Percentiles rank a stretch among this genome's conserved stretches.
These are phyloP conservation scores for Leccinellum luteum DNA, from an alignment of 768 basidiomycete genomes.

Conservation along the genomic window DNA sequence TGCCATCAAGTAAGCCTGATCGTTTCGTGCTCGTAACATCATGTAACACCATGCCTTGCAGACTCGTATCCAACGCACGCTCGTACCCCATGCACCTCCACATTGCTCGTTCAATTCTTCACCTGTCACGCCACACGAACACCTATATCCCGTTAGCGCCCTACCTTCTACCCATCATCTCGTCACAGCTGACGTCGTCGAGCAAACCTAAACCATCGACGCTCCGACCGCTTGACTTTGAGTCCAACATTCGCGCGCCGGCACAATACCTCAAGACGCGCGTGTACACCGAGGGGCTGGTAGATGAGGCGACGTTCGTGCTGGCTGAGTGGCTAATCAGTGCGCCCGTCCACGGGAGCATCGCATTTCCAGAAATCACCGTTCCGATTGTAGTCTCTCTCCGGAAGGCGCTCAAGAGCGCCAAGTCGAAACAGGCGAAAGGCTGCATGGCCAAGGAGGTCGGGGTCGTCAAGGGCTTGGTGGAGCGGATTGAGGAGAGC, in stretches of 20 bases:
- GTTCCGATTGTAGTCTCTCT: slow-evolving; percentile 75
- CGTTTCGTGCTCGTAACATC: background rate
- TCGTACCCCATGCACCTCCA: slow-evolving; percentile 96
- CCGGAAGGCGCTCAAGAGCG: slow-evolving; percentile 68
- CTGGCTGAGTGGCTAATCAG: slow-evolving; percentile 82
- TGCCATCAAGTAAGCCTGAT: slow-evolving; percentile 71
- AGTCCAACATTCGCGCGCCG: slow-evolving; percentile 82
- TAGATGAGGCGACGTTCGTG: slow-evolving; percentile 78
- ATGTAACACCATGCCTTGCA: slow-evolving; percentile 33
- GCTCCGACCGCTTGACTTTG: slow-evolving; percentile 85
- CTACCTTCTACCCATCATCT: slow-evolving; percentile 82
- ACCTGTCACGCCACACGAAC: slow-evolving; percentile 78
- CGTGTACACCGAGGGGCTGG: slow-evolving; percentile 76
- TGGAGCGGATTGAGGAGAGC: slow-evolving; percentile 88
- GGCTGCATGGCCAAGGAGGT: slow-evolving; percentile 51
- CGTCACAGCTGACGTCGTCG: slow-evolving; percentile 63
- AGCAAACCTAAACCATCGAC: slow-evolving; percentile 81
- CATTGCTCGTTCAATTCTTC: slow-evolving; percentile 81
- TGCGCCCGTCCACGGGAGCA: slow-evolving; percentile 68
- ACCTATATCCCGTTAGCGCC: slow-evolving; percentile 88
- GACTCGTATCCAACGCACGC: slow-evolving; percentile 85
- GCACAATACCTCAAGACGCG: slow-evolving; percentile 87
- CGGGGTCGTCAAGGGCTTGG: slow-evolving; percentile 63
- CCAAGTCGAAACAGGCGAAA: slow-evolving; percentile 38
- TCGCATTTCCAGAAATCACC: slow-evolving; percentile 91